Conservation (phyloP, 176 grass and related monocot species). For the Alopecurus myosuroides region DNA sequence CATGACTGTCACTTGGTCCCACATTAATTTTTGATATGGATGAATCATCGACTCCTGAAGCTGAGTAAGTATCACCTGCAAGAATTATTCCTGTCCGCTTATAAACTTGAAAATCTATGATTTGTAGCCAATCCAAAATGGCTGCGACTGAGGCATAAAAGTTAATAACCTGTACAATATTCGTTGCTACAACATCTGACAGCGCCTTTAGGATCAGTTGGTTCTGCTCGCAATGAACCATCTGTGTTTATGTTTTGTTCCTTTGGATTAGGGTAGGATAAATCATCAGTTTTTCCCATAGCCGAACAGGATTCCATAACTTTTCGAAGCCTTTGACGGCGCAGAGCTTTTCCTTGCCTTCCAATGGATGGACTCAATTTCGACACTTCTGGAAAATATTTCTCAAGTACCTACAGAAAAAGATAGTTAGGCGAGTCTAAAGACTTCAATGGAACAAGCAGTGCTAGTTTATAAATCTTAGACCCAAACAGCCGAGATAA, state of each 20-base stretch:
- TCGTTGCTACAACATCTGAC: background rate
- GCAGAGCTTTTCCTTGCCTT: conserved; percentile 89
- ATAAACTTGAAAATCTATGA: background rate
- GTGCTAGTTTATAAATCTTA: no score
- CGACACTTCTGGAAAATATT: conserved; percentile 60
- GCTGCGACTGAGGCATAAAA: background rate
- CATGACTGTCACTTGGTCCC: conserved; percentile 23
- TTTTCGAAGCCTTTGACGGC: conserved; percentile 52
- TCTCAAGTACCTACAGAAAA: conserved; percentile 63
- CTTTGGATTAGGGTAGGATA: conserved; percentile 21
- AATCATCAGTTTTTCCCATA: background rate
- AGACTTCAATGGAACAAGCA: no score
- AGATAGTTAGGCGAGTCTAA: background rate
- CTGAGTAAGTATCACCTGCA: conserved; percentile 8
- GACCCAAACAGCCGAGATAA: no score
- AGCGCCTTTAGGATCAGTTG: conserved; percentile 19
- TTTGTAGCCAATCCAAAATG: background rate
- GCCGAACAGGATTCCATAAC: conserved; percentile 50
- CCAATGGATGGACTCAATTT: conserved; percentile 83
- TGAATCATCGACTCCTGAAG: conserved; percentile 4
- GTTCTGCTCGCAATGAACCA: conserved; percentile 1
- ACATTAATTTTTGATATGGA: conserved; percentile 2
- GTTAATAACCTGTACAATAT: background rate
- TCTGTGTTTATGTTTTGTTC: conserved; percentile 21
- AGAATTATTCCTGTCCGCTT: background rate